phyloP scores from a whole-genome alignment of 805 yeast genomes.

The Cyberlindnera samutprakarnensis region DNA sequence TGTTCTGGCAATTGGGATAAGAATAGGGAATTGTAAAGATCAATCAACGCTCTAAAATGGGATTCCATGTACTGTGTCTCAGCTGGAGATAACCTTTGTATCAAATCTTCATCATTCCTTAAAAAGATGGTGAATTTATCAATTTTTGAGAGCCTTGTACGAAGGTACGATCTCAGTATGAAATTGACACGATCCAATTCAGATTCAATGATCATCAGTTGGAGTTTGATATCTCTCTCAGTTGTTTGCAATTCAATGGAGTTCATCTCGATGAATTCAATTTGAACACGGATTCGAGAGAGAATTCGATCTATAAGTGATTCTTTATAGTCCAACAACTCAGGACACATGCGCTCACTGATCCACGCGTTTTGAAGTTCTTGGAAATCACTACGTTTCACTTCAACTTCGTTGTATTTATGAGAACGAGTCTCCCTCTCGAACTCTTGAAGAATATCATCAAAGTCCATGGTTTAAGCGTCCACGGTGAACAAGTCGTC shows the following conservation, averaged over 20 bases:
- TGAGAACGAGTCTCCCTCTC: constrained; percentile 38
- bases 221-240: constrained; percentile 63
- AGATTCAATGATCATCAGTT: constrained; percentile 79
- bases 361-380: constrained; percentile 62
- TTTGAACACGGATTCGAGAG: constrained; percentile 54
- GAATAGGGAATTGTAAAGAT: constrained; percentile 61
- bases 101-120: constrained; percentile 32
- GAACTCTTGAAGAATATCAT: constrained; percentile 63
- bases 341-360: constrained; percentile 82
- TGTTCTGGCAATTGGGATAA: constrained; percentile 59
- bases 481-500: no score
- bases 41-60: constrained; percentile 58
- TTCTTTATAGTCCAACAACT: constrained; percentile 67
- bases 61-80: constrained; percentile 62
- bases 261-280: constrained; percentile 69
- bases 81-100: constrained; percentile 41
- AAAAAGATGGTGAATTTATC: constrained; percentile 63
- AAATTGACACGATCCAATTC: constrained; percentile 85
- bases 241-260: constrained; percentile 67
- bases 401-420: constrained; percentile 13
- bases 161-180: constrained; percentile 68
- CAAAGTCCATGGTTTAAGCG: constrained; percentile 31
- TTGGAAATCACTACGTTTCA: constrained; percentile 31
- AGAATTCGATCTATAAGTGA: constrained; percentile 51
- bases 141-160: constrained; percentile 63